Percentiles rank a stretch among this genome's conserved stretches.
phyloP scores from a whole-genome alignment of 768 basidiomycete species.

The Tylopilus sp. region DNA sequence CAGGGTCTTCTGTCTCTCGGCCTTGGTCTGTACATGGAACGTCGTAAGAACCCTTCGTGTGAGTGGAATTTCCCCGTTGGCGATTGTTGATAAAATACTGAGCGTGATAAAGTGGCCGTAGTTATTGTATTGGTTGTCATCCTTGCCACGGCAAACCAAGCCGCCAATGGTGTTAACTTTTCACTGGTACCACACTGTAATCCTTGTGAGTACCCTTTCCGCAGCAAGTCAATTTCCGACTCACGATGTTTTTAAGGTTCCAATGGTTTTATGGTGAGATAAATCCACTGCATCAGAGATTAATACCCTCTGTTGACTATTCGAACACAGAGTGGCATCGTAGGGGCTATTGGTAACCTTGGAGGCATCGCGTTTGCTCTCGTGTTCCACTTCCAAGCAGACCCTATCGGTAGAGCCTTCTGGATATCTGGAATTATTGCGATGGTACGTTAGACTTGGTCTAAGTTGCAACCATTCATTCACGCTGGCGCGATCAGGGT shows the following conservation, averaged over 20 bases:
- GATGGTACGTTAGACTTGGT: not conserved
- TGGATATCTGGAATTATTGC: not conserved
- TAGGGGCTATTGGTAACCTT: not conserved
- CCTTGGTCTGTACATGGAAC: slow-evolving; percentile 41
- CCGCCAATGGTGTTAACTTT: not conserved
- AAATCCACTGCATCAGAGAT: too few relatives aligned
- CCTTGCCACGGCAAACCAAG: not conserved
- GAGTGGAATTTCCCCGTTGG: not conserved
- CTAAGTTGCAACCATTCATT: not conserved
- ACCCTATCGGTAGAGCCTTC: not conserved
- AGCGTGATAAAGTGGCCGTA: not conserved
- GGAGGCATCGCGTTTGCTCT: not conserved
- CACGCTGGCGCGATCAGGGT: not conserved
- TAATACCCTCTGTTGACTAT: not conserved
- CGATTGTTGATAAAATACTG: not conserved
- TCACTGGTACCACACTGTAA: not conserved
- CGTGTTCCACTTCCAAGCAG: not conserved
- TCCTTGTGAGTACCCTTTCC: not conserved
- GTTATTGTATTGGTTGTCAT: not conserved
- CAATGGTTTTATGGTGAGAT: slow-evolving; percentile 29
- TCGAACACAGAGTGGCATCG: not conserved
- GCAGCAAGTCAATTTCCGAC: not conserved
- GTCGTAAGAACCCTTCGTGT: slow-evolving; percentile 18
- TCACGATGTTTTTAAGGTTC: not conserved
- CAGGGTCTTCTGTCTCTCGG: not conserved